Evolutionary conservation across 2,329 filamentous ascomycete species (phyloP), one percentile per base, ranked within the genome.

Genomic region (Nemania sp.): DNA sequence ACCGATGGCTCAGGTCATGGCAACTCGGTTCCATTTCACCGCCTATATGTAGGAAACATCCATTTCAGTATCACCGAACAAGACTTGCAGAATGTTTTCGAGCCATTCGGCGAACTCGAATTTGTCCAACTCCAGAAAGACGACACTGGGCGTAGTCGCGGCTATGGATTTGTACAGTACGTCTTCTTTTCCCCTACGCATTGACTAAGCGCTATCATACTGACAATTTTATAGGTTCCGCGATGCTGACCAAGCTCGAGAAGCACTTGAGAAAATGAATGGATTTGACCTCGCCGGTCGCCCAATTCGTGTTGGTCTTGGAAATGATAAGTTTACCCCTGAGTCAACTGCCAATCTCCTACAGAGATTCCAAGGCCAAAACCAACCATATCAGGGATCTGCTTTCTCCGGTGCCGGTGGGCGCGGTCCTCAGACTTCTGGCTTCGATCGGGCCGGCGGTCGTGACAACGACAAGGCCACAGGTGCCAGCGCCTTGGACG

Each of bases 301-400:
- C 80, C 94, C 94, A 72, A 98, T 99, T 80, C 94, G 96, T 79
- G 97, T 99, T 81, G 96, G 96, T 82, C 93, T 99, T 85, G 96
- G 96, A 83, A 99, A 98, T 85, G 96, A 99, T 92, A 98, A 98
- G 89, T 98, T 98, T 84, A 98, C 94, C 82, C 92, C 94, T 78
- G 96, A 98, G 84, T 96, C 94, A 82, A 97, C 93, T 82, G 92
- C 93, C 80, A 94, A 93, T 83, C 89, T 97, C 79, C 85, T 97
- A 79, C 93, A 97, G 85, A 93, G 93, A 83, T 97, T 97, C 85
- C 92, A 93, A 81, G 91, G 92, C 79, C 91, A 92, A 81, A 90
- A 89, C 82, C 87, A 87, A 82, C 88, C 88, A 80, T 96, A 90
- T 80, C 93, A 97, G 84, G 93, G 93, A 79, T 98, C 94, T 70